Evolutionary conservation across 1,284 basidiomycete genomes (phyloP).

Genomic region (Apiotrichum akiyoshidainum): DNA sequence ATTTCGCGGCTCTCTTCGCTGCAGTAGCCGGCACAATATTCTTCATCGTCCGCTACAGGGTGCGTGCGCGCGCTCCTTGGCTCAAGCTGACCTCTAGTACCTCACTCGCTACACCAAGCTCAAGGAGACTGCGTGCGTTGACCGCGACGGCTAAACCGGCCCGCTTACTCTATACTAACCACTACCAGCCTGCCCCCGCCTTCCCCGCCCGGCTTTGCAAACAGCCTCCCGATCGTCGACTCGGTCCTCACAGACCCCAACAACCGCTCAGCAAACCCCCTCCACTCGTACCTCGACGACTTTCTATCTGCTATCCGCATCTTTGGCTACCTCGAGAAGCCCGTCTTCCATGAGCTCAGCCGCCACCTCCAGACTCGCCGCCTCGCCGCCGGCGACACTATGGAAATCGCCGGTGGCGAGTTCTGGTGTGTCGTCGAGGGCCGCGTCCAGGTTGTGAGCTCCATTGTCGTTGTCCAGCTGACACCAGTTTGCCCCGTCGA

Average conservation of each 20-base stretch:
- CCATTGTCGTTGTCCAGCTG: neutral
- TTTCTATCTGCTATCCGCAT: conserved; percentile 90
- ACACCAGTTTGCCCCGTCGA: conserved; percentile 60
- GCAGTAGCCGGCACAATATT: conserved; percentile 66
- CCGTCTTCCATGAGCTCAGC: conserved; percentile 91
- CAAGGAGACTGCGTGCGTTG: conserved; percentile 68
- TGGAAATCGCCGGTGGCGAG: conserved; percentile 79
- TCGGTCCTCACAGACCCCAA: conserved; percentile 67
- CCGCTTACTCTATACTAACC: neutral
- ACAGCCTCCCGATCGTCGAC: conserved; percentile 28
- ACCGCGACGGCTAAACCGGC: conserved; percentile 10
- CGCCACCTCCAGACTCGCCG: conserved; percentile 86
- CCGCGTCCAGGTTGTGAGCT: conserved; percentile 53
- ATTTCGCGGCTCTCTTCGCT: conserved; percentile 71
- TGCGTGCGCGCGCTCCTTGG: conserved; percentile 62
- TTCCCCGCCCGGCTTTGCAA: conserved; percentile 34
- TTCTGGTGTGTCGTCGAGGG: conserved; percentile 97
- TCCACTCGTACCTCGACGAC: conserved; percentile 93
- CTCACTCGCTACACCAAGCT: conserved; percentile 62
- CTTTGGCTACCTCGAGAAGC: conserved; percentile 93
- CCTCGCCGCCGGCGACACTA: conserved; percentile 79
- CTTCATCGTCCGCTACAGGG: conserved; percentile 75
- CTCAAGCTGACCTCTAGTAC: conserved; percentile 45
- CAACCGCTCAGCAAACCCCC: conserved; percentile 58
- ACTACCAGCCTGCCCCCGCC: conserved; percentile 29